Base-by-base conservation (phyloP, 2,329 filamentous ascomycete genomes). In the Phymatotrichopsis omnivora region DNA sequence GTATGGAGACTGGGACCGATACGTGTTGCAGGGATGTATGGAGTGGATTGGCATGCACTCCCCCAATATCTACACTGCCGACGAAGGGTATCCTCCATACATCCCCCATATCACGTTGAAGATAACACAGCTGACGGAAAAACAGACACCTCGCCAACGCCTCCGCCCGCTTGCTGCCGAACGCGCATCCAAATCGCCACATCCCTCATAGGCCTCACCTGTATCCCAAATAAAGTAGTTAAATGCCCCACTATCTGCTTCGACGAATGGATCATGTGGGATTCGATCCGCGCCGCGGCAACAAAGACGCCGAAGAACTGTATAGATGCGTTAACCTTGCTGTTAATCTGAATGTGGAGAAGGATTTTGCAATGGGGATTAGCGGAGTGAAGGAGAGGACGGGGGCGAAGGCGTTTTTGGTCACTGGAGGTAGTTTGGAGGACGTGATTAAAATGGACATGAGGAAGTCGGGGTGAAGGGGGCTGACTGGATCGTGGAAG, bases 261-360 rank as follows among this genome's bases (percentile, higher is more conserved):
- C 60, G 82, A 87, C 60, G 82, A 86, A 63, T 86, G 82, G 82
- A 87, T 86, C 61, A 81, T 86, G 7, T 87, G 82, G 82, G 80
- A 85, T 56, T 79, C 80, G 0, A 68, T 71, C 42, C 74, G 81
- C 7, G 81, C 82, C 79, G 79, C 0, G 82, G 82, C 12, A 76
- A 81, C 56, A 62, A 73, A 49, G 82, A 82, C 12, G 82, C 78
- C 5, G 82, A 86, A 63, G 81, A 86, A 60, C 67, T 64, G 57
- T 84, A 86, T 65, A 85, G n/a, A n/a, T n/a, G n/a, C n/a, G n/a
- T n/a, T n/a, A n/a, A n/a, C n/a, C n/a, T n/a, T n/a, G n/a, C n/a
- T n/a, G n/a, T n/a, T n/a, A n/a, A n/a, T n/a, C n/a, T n/a, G n/a
- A n/a, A n/a, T n/a, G n/a, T n/a, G n/a, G n/a, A n/a, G n/a, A n/a